Base-by-base conservation (phyloP, 805 yeast species). In the Cyberlindnera euphorbiiphila region DNA sequence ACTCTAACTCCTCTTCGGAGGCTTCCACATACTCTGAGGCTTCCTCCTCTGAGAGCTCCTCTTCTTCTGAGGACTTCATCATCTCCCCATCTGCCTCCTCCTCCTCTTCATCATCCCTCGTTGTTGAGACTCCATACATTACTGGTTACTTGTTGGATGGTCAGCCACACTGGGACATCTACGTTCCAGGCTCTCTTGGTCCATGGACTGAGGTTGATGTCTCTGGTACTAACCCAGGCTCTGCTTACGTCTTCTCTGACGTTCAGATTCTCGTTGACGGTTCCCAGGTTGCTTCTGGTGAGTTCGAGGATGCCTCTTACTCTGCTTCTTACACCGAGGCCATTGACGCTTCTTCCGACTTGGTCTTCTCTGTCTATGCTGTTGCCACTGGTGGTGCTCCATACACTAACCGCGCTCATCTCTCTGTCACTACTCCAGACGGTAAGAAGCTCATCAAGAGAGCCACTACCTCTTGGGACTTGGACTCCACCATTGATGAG, bases 91-190 rank as follows among this genome's bases (percentile, higher is more conserved):
- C 56, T 6, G 37, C 53, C 21, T 36, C 46, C n/a, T 39, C 53
- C 5, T 25, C 52, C 19, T 34, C 45, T 10, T 36, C 53, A 4
- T 23, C 50, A 21, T 34, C 49, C 18, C 29, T 53, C 17, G 28
- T 50, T 17, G 34, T 30, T 10, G 32, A 30, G 15, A 40, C 50
- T 23, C 51, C 54, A 44, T 53, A 46, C 49, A 45, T 51, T 32
- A 42, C 51, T 24, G 57, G 57, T 47, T 47, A 42, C 48, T 32
- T 51, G 23, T 19, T n/a, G 24, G 42, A 40, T 19, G 57, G 56
- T 37, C 49, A 50, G 45, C 57, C 57, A 51, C 47, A 47, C 32
- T 53, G 46, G 46, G 51, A 53, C 25, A 31, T 51, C 25, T 29
- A 25, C 32, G 35, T 51, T 31, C 57, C 57, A 51, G 56, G 48